Conservation (phyloP, 768 basidiomycete genomes). For the Amanita rimosa region DNA sequence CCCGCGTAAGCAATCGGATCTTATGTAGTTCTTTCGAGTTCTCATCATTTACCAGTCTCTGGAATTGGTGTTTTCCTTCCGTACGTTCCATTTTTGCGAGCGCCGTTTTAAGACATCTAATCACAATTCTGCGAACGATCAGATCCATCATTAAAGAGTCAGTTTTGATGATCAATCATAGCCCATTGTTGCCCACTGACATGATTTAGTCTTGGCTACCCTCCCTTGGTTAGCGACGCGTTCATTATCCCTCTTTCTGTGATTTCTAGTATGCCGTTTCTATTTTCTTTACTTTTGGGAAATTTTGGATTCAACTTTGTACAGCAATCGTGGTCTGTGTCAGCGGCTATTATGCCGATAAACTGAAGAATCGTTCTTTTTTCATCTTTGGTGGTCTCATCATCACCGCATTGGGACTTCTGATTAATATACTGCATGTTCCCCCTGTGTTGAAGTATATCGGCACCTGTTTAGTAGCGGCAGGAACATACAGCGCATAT, state of each 20-base stretch:
- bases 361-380: conserved; percentile 20
- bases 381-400: background rate
- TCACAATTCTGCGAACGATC: conserved; percentile 8
- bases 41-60: conserved; percentile 32
- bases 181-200: background rate
- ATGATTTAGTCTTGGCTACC: conserved; percentile 41
- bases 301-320: background rate
- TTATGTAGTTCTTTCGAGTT: background rate
- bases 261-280: conserved; percentile 41
- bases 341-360: conserved; percentile 52
- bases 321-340: conserved; percentile 29
- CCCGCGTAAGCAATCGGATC: conserved; percentile 41
- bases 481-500: conserved; percentile 48
- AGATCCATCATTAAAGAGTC: conserved; percentile 52
- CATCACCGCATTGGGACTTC: background rate
- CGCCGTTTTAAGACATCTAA: conserved; percentile 24
- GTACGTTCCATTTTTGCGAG: conserved; percentile 26
- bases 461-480: conserved; percentile 58
- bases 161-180: background rate
- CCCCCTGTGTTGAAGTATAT: conserved; percentile 50
- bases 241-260: conserved; percentile 61
- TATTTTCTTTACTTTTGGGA: background rate
- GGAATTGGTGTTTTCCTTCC: conserved; percentile 64
- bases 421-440: background rate
- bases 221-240: conserved; percentile 44